Base-by-base conservation (phyloP, 352 stramenopile species). In the Pythium aristosporum region DNA sequence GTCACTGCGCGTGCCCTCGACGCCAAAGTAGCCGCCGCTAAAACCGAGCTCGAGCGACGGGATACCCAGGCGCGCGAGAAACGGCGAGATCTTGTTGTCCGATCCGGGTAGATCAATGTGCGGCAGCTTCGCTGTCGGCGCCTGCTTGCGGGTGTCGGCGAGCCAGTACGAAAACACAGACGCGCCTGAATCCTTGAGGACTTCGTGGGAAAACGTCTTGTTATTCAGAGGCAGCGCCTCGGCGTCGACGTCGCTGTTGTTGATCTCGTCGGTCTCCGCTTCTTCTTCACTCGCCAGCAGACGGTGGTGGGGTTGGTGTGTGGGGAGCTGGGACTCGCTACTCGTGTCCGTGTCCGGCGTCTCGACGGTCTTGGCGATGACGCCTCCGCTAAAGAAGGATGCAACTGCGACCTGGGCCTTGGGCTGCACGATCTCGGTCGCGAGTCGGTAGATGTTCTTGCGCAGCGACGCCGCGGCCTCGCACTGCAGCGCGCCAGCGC, bases 121-220 rank as follows among this genome's bases (percentile, higher is more conserved):
- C 3, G 85, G 85, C 1, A 91, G 61, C 58, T 81, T 80, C 13
- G 85, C 68, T 3, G 67, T 65, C 5, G 75, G 68, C 8, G 57
- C 52, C 6, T 49, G 66, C 57, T 75, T 72, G 21, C 74, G 77
- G 3, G 85, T 86, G 37, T 80, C 55, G 15, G 72, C 57, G 36
- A 94, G 78, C 85, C 85, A 94, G 36, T 77, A 85, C 5, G 80
- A 67, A 54, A 89, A 94, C 49, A 94, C 67, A 6, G 85, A 94
- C 54, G 82, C 75, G 25, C 75, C 82, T 51, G 68, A 69, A n/a
- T 64, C 68, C 57, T 72, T 72, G 64, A 94, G 71, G 15, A 90
- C 83, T 62, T 91, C 74, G 23, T 62, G 80, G 15, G 67, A 73
- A 48, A 91, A 89, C 30, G 81, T 88, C 42, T 79, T 78, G 63